These are phyloP conservation scores for Pseudogymnoascus sp. DNA, from an alignment of 2,329 filamentous ascomycete species.

Conservation along the genomic window DNA sequence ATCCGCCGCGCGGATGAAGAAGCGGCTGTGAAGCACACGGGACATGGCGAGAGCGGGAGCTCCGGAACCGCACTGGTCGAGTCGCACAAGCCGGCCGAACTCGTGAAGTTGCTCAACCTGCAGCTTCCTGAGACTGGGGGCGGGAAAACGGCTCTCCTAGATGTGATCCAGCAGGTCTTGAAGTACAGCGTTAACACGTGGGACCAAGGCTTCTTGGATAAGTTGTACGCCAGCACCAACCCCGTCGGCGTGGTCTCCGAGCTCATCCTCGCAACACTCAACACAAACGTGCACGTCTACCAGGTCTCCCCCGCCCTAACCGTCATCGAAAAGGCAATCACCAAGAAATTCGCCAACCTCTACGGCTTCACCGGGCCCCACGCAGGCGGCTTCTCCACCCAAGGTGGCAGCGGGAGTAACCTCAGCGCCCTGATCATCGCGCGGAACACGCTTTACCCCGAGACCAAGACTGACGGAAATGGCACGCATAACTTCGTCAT, in stretches of 20 bases:
- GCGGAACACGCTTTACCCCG: conserved; percentile 75
- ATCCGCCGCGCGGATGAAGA: conserved; percentile 61
- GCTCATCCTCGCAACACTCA: conserved; percentile 73
- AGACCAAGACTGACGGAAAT: conserved; percentile 68
- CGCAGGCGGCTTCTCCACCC: conserved; percentile 60
- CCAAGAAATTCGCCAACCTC: conserved; percentile 54
- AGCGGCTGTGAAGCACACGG: conserved; percentile 46
- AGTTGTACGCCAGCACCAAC: conserved; percentile 86
- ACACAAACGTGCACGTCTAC: conserved; percentile 66
- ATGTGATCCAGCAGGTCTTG: conserved; percentile 62
- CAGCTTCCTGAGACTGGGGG: conserved; percentile 49
- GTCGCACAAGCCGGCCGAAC: conserved; percentile 48
- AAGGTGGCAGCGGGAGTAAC: conserved; percentile 80
- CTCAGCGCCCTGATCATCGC: conserved; percentile 78
- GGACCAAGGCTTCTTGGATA: conserved; percentile 94
- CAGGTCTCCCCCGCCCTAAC: conserved; percentile 86
- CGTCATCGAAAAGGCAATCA: conserved; percentile 78
- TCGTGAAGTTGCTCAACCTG: conserved; percentile 48
- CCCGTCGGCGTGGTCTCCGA: conserved; percentile 80
- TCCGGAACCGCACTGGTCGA: conserved; percentile 55
- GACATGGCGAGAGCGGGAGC: conserved; percentile 37
- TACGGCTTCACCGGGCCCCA: conserved; percentile 67
- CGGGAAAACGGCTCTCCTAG: conserved; percentile 67
- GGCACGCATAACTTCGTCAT: conserved; percentile 59
- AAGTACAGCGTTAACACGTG: conserved; percentile 95